phyloP scores from a whole-genome alignment of 495 filamentous ascomycete genomes.

The Xylona heveae region DNA sequence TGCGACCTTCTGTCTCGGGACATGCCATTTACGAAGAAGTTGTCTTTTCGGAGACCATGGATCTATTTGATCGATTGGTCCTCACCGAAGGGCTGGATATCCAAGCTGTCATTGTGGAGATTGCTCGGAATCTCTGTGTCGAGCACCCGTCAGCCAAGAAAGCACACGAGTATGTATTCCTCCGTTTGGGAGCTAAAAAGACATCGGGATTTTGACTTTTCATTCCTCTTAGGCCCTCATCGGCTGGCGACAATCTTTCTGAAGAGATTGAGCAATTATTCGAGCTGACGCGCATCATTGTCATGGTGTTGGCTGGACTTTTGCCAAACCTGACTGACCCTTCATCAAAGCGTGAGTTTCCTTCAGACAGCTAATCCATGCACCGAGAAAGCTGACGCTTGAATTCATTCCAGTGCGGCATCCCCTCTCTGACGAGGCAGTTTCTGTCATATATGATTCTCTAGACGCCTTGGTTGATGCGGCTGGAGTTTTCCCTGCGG shows the following conservation, averaged over 20 bases:
- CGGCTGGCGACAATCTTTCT: slow-evolving; percentile 66
- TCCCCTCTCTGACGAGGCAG: slow-evolving; percentile 60
- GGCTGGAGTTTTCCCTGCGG: slow-evolving; percentile 80
- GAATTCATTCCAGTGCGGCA: slow-evolving; percentile 30
- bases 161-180: slow-evolving; percentile 23
- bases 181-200: too few species aligned
- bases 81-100: slow-evolving; percentile 76
- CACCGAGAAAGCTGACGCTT: slow-evolving; percentile 15
- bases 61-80: slow-evolving; percentile 78
- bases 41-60: slow-evolving; percentile 95
- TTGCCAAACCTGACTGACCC: slow-evolving; percentile 70
- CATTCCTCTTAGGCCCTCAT: slow-evolving; percentile 5
- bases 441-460: slow-evolving; percentile 55
- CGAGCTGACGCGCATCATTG: slow-evolving; percentile 86
- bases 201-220: too few species aligned
- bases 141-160: slow-evolving; percentile 74
- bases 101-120: slow-evolving; percentile 83
- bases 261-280: slow-evolving; percentile 98
- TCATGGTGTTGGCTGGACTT: slow-evolving; percentile 69
- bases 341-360: slow-evolving; percentile 19
- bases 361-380: slow-evolving; percentile 3
- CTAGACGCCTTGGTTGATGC: slow-evolving; percentile 82
- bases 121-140: slow-evolving; percentile 71
- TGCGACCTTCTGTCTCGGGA: slow-evolving; percentile 85
- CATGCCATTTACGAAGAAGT: slow-evolving; percentile 90